Conservation (phyloP, 2,329 filamentous ascomycete genomes). For the Gliomastix tumulicola region DNA sequence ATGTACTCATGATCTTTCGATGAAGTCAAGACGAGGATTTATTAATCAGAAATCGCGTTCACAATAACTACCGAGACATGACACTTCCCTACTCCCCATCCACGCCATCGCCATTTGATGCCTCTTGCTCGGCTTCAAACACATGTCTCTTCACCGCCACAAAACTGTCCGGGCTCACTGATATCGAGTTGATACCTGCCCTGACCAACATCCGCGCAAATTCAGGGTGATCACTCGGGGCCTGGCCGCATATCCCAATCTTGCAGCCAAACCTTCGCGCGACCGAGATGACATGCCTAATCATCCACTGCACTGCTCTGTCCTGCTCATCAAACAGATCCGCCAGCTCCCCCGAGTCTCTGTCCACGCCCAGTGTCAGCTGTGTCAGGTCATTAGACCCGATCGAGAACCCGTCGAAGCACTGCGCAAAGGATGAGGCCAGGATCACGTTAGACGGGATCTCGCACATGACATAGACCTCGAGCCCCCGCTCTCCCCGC, state of each 20-base stretch:
- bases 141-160: conserved; percentile 23
- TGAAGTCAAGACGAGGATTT: too few species aligned
- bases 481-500: conserved; percentile 23
- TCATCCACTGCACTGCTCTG: conserved; percentile 30
- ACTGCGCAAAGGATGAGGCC: conserved; percentile 21
- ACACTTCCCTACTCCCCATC: neutral
- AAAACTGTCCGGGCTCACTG: conserved; percentile 30
- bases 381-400: conserved; percentile 32
- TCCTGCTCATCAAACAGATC: conserved; percentile 30
- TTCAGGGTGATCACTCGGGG: conserved; percentile 28
- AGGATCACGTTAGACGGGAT: conserved; percentile 31
- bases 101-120: neutral
- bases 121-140: conserved; percentile 12
- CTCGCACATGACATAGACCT: conserved; percentile 33
- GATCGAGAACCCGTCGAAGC: conserved; percentile 32
- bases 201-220: conserved; percentile 26
- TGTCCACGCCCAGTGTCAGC: conserved; percentile 28
- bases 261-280: conserved; percentile 20
- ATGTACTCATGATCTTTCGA: too few species aligned
- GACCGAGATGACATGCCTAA: conserved; percentile 19
- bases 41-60: neutral
- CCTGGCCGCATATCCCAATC: conserved; percentile 30
- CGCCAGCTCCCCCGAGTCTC: conserved; percentile 25
- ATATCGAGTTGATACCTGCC: conserved; percentile 27
- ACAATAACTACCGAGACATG: neutral